A percentile compares a stretch with the other conserved stretches of the same genome.
Conservation (phyloP, 306 rosid species). For the Sophora flavescens region DNA sequence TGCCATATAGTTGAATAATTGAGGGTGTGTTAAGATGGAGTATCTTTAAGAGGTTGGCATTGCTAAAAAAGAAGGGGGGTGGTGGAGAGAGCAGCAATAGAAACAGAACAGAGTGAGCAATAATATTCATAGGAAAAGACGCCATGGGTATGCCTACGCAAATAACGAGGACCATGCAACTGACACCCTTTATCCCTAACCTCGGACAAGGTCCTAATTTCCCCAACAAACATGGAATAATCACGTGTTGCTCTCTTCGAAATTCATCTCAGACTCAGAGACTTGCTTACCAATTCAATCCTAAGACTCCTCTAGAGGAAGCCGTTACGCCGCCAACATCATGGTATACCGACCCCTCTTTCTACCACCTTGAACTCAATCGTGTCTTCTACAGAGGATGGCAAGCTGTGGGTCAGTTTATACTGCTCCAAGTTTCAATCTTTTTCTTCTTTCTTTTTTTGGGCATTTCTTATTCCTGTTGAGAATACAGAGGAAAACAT, state of each 20-base stretch:
- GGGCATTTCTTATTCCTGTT: constrained; percentile 13
- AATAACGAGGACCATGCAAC: background rate
- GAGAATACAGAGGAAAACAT: background rate
- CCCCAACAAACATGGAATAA: constrained; percentile 36
- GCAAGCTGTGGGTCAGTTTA: constrained; percentile 82
- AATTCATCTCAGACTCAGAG: constrained; percentile 38
- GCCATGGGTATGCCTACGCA: no score
- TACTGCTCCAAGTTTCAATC: constrained; percentile 14
- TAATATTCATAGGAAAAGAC: no score
- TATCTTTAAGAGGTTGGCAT: no score
- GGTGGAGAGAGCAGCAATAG: no score
- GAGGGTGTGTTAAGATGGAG: no score
- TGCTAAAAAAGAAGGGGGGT: no score
- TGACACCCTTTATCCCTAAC: constrained; percentile 31
- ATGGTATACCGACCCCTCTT: constrained; percentile 80
- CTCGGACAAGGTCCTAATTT: constrained; percentile 33
- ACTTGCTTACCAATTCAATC: constrained; percentile 70
- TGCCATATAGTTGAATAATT: no score
- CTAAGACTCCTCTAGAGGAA: constrained; percentile 67
- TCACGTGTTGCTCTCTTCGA: constrained; percentile 40
- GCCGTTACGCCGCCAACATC: constrained; percentile 89
- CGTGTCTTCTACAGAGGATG: constrained; percentile 82
- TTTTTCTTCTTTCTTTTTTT: background rate
- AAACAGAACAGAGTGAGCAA: no score
- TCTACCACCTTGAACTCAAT: constrained; percentile 70